These are phyloP conservation scores for Nakazawaea holstii DNA, from an alignment of 805 yeast genomes.

Conservation along the genomic window DNA sequence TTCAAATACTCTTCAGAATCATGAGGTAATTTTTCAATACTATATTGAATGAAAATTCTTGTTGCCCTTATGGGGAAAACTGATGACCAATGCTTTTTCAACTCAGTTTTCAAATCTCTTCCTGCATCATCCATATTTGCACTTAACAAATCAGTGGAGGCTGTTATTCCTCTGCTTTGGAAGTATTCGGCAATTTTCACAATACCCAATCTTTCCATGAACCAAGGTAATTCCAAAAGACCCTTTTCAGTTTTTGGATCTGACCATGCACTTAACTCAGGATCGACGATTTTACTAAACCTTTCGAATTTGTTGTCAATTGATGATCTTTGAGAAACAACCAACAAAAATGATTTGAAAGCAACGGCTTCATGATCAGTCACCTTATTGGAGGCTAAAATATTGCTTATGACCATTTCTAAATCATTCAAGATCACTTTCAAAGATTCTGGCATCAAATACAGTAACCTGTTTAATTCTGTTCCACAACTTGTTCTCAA, in stretches of 20 bases:
- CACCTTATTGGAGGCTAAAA: constrained; percentile 63
- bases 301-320: constrained; percentile 63
- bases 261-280: constrained; percentile 89
- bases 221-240: constrained; percentile 87
- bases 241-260: constrained; percentile 90
- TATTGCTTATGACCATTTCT: constrained; percentile 71
- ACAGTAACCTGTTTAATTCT: constrained; percentile 88
- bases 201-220: constrained; percentile 95
- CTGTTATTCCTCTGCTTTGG: constrained; percentile 73
- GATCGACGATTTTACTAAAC: constrained; percentile 86
- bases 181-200: constrained; percentile 92
- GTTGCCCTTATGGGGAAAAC: constrained; percentile 95
- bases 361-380: constrained; percentile 92
- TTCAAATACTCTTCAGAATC: constrained; percentile 68
- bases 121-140: constrained; percentile 92
- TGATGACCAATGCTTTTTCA: constrained; percentile 89
- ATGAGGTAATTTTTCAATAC: constrained; percentile 85
- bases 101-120: constrained; percentile 60
- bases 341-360: constrained; percentile 84
- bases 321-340: constrained; percentile 84
- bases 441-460: constrained; percentile 88
- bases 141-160: constrained; percentile 65
- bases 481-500: constrained; percentile 90
- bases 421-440: constrained; percentile 76
- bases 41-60: constrained; percentile 88